Conservation (phyloP, 345 rosid genomes). For the Lepidium aucheri region DNA sequence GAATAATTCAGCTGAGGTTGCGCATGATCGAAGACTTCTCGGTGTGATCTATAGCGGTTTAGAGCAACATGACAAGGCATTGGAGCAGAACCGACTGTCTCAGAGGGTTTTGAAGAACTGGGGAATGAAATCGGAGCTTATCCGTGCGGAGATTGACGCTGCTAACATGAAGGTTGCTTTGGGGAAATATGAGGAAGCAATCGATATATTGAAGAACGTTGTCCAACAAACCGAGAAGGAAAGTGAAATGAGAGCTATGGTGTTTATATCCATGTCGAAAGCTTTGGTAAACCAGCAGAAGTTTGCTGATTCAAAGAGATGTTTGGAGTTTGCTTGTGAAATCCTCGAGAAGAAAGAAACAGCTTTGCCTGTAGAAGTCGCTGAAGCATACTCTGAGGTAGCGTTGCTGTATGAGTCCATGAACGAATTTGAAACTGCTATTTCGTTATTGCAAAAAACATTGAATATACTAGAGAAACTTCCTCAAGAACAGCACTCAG, state of each 20-base stretch:
- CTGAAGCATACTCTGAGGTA: conserved; percentile 88
- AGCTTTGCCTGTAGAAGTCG: conserved; percentile 61
- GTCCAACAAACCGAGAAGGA: conserved; percentile 68
- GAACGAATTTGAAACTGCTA: conserved; percentile 78
- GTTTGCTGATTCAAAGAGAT: conserved; percentile 56
- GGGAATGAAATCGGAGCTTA: conserved; percentile 69
- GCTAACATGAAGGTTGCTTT: conserved; percentile 83
- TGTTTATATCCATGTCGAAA: conserved; percentile 81
- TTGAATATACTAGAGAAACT: conserved; percentile 67
- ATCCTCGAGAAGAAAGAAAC: conserved; percentile 72
- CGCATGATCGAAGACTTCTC: conserved; percentile 74
- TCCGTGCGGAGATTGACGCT: conserved; percentile 78
- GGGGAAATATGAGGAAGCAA: conserved; percentile 72
- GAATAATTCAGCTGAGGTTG: conserved; percentile 75
- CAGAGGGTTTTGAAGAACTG: conserved; percentile 68
- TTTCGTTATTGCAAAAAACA: conserved; percentile 66
- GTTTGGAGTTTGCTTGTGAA: conserved; percentile 73
- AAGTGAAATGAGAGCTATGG: conserved; percentile 63
- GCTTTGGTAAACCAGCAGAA: conserved; percentile 63
- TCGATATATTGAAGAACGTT: conserved; percentile 50
- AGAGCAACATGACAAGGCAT: conserved; percentile 79
- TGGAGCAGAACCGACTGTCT: conserved; percentile 75
- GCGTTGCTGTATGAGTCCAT: conserved; percentile 82
- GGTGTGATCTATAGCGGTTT: conserved; percentile 84
- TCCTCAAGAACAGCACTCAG: conserved; percentile 83